phyloP scores from a whole-genome alignment of 202 grass and related monocot genomes.

The Bolboschoenoplectus hybrid region DNA sequence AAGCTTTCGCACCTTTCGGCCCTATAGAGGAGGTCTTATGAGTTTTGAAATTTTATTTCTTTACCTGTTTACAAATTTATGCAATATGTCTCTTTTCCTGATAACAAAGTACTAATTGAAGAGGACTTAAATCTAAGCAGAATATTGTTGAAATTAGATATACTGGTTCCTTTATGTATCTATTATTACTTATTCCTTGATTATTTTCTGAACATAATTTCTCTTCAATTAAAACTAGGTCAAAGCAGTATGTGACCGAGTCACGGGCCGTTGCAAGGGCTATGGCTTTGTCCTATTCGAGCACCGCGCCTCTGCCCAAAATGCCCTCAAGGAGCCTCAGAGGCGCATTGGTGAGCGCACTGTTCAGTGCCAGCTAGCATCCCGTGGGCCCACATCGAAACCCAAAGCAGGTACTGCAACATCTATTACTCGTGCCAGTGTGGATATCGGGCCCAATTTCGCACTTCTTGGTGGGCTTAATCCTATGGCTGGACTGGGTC shows the following conservation, averaged over 20 bases:
- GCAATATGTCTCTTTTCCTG: not conserved
- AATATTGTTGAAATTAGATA: not conserved
- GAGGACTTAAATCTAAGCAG: not conserved
- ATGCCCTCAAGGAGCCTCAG: constrained; percentile 56
- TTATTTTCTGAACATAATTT: constrained; percentile 35
- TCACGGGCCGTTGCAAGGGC: constrained; percentile 55
- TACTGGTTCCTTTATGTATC: not conserved
- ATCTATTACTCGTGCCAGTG: constrained; percentile 21
- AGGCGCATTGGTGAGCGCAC: constrained; percentile 53
- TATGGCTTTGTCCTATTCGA: constrained; percentile 74
- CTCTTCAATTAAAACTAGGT: constrained; percentile 29
- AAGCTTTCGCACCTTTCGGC: constrained; percentile 54
- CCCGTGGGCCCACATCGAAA: constrained; percentile 42
- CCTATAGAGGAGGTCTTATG: constrained; percentile 47
- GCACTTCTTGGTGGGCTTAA: constrained; percentile 30
- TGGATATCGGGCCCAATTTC: constrained; percentile 16
- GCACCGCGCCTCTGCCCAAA: constrained; percentile 45
- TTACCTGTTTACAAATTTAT: constrained; percentile 6
- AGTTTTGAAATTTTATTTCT: constrained; percentile 3
- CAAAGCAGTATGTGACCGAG: constrained; percentile 53
- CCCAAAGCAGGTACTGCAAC: constrained; percentile 1
- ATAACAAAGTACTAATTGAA: not conserved
- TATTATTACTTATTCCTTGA: not conserved
- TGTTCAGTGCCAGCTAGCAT: constrained; percentile 58
- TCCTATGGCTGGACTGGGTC: constrained; percentile 34